Conservation (phyloP, 2,329 filamentous ascomycete genomes). For the Xylaria sp. region DNA sequence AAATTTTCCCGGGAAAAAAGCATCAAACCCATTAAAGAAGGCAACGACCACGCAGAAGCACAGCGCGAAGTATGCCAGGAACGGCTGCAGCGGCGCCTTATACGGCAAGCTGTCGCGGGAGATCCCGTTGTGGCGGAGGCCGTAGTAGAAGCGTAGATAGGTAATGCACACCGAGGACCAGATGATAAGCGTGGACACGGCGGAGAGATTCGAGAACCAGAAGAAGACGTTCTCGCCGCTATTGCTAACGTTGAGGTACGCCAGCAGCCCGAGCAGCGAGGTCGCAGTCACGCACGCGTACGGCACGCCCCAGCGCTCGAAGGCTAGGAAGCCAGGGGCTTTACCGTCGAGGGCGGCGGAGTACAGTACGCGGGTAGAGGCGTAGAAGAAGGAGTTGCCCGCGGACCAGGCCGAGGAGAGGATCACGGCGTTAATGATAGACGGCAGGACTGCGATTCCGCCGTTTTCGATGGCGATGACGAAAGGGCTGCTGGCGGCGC, state of each 20-base stretch:
- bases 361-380: conserved; percentile 50
- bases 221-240: conserved; percentile 56
- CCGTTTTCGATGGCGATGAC: conserved; percentile 73
- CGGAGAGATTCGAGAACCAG: conserved; percentile 65
- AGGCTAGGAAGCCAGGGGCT: conserved; percentile 61
- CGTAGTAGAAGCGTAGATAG: conserved; percentile 76
- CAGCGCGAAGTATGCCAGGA: conserved; percentile 72
- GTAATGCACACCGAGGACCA: conserved; percentile 75
- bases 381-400: conserved; percentile 51
- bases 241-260: conserved; percentile 71
- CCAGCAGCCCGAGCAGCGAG: conserved; percentile 69
- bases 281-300: conserved; percentile 68
- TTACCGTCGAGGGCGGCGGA: conserved; percentile 64
- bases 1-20: conserved; percentile 70
- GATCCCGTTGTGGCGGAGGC: conserved; percentile 72
- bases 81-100: conserved; percentile 74
- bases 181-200: conserved; percentile 76
- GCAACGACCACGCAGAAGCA: conserved; percentile 72
- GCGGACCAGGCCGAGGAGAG: conserved; percentile 56
- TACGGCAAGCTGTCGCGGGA: conserved; percentile 73
- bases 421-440: conserved; percentile 75
- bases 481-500: conserved; percentile 63
- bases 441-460: conserved; percentile 68
- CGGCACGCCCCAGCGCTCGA: conserved; percentile 69
- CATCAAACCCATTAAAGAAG: conserved; percentile 77